A percentile compares a stretch with the other conserved stretches of the same genome.
These are phyloP conservation scores for Annulohypoxylon bovei DNA, from an alignment of 495 filamentous ascomycete genomes.

Conservation along the genomic window DNA sequence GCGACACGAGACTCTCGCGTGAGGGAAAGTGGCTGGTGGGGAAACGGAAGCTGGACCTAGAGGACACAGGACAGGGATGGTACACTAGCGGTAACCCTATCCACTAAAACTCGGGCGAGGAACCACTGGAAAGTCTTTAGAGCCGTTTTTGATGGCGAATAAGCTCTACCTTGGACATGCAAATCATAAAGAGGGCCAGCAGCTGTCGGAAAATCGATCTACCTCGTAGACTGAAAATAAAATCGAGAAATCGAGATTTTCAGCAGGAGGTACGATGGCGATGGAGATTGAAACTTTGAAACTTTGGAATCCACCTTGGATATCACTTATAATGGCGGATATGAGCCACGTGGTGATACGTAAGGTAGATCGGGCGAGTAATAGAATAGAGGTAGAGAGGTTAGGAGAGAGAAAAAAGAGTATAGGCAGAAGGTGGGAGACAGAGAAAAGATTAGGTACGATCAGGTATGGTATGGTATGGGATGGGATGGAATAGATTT, in stretches of 20 bases:
- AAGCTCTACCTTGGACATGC: constrained; percentile 9
- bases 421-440: background rate
- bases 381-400: background rate
- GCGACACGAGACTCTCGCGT: constrained; percentile 45
- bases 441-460: constrained; percentile 30
- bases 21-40: constrained; percentile 45
- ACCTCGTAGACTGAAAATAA: background rate
- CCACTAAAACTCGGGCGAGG: constrained; percentile 28
- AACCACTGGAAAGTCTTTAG: constrained; percentile 26
- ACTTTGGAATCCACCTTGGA: background rate
- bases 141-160: constrained; percentile 15
- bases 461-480: constrained; percentile 34
- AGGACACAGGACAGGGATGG: constrained; percentile 37
- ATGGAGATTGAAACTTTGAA: too few relatives aligned
- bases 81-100: constrained; percentile 41
- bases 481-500: background rate
- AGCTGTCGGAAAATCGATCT: constrained; percentile 1
- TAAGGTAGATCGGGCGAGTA: background rate
- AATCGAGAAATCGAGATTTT: constrained; percentile 1
- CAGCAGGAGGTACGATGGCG: background rate
- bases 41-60: constrained; percentile 42
- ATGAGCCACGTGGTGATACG: background rate
- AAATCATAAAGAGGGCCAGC: constrained; percentile 27
- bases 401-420: background rate
- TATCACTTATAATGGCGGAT: background rate